Base-by-base conservation (phyloP, 2,329 filamentous ascomycete genomes). In the Coleophoma eucalyptorum region DNA sequence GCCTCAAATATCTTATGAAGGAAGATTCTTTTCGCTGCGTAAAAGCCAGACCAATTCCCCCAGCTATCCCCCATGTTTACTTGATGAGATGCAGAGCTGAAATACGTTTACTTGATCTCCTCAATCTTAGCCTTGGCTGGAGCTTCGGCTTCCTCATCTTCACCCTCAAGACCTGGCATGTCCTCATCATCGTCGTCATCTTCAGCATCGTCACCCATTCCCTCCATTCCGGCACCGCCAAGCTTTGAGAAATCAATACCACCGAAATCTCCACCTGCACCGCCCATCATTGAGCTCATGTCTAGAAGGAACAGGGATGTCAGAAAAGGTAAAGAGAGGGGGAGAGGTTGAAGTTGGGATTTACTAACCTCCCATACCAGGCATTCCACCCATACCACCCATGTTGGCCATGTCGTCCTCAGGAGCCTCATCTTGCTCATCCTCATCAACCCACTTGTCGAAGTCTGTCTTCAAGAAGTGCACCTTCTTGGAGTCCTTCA, bases 391-490 rank as follows among this genome's bases (percentile, higher is more conserved):
- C 81, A 84, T 88, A 58, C 82, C 82, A 77, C 80, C 79, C 81
- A 84, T 88, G 32, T 52, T 53, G 32, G 54, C 60, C 62, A 85
- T 73, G 71, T 96, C 92, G 50, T 96, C 91, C 58, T 95, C 90
- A 45, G 83, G 77, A 54, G 82, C 86, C 72, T 90, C 91, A 67
- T 97, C 88, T 78, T 99, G 94, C 82, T 99, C 94, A 68, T 99
- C 64, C 63, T 67, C 63, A 59, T 67, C 64, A 62, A 65, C 65
- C 63, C 64, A 67, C 59, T 96, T 97, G 78, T 97, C 92, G 65
- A 99, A 99, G 76, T 99, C 88, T 58, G 94, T 97, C 86, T 96
- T 96, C 66, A 99, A 75, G 83, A 91, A 99, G 76, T 97, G 94
- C 50, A 89, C 76, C 79, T 90, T 96, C 80, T 90, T 87, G 61